phyloP scores from a whole-genome alignment of 495 filamentous ascomycete genomes.

The Podospora comata region DNA sequence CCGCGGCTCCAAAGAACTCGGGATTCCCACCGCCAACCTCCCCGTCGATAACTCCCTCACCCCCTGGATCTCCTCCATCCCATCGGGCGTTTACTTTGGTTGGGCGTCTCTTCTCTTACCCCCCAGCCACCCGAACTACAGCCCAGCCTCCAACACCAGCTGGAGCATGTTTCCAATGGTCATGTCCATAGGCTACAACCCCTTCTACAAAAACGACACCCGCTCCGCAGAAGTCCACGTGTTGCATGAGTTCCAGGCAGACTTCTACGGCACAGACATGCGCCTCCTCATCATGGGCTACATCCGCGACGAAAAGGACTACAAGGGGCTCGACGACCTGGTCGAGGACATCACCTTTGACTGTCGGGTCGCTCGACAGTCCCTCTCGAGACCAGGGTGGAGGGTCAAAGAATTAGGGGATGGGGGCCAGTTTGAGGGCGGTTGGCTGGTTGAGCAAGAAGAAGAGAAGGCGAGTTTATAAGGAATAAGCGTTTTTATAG shows the following conservation, averaged over 20 bases:
- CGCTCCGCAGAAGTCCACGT: slow-evolving; percentile 90
- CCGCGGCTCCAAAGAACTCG: slow-evolving; percentile 88
- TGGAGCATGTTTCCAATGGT: slow-evolving; percentile 72
- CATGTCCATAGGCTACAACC: slow-evolving; percentile 94
- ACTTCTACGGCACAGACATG: slow-evolving; percentile 84
- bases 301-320: slow-evolving; percentile 86
- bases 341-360: slow-evolving; percentile 85
- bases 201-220: slow-evolving; percentile 84
- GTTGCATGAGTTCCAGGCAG: slow-evolving; percentile 64
- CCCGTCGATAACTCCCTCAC: slow-evolving; percentile 65
- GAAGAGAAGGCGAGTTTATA: not conserved
- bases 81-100: slow-evolving; percentile 87
- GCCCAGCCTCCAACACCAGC: not conserved
- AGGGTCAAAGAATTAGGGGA: slow-evolving; percentile 38
- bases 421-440: slow-evolving; percentile 33
- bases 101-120: slow-evolving; percentile 67
- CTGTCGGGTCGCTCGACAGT: slow-evolving; percentile 74
- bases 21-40: slow-evolving; percentile 97
- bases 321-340: slow-evolving; percentile 74
- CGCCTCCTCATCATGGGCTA: slow-evolving; percentile 78
- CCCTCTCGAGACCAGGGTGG: slow-evolving; percentile 70
- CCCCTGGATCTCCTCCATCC: slow-evolving; percentile 65
- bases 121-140: slow-evolving; percentile 36
- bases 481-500: not conserved
- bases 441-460: slow-evolving; percentile 8